Evolutionary conservation across 2,329 filamentous ascomycete genomes (phyloP), one percentile per base, ranked within the genome.

Genomic region (Xylaria sp.): DNA sequence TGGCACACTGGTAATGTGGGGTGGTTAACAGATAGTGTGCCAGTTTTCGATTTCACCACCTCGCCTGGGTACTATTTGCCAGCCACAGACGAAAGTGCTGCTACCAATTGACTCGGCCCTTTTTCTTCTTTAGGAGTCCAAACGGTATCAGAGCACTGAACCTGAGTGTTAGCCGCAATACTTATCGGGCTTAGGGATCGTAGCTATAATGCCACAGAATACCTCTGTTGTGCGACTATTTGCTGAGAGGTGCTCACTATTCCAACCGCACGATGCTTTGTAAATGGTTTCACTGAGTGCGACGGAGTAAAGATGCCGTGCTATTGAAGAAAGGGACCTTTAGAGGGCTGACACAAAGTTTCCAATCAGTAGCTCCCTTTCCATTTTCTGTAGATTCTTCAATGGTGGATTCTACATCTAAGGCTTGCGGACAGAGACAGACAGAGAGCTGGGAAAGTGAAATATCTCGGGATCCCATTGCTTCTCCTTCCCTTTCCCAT

Each of bases 171-270:
- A 6, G 13, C 28, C 13, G 25, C 18, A 51, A 25, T 37, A 2
- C 34, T 2, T 32, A 15, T 1, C 52, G 8, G 51, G 37, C 8
- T n/a, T 34, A 57, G 57, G 57, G 51, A 65, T 39, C 20, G 32
- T 18, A 23, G 34, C 34, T 9, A 52, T 10, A 34, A n/a, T 20
- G 39, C 25, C n/a, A 25, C 12, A 48, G 10, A 20, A 28, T 28
- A 13, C 34, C 34, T 28, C 32, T 68, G 65, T 46, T 18, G 58
- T 70, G 66, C 48, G 44, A 70, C 65, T 48, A 13, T 62, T 41
- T 41, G 58, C 32, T 58, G 50, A 32, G 58, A 63, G 39, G 20
- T 54, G 28, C 52, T 37, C 20, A 15, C 9, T 58, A 25, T 37
- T 37, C 58, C 44, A 63, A 28, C 68, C 60, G 32, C 32, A 8